Percentiles rank a stretch among this genome's conserved stretches.
Evolutionary conservation across 352 stramenopile genomes (phyloP).

Genomic region (Phytophthora palmivora): DNA sequence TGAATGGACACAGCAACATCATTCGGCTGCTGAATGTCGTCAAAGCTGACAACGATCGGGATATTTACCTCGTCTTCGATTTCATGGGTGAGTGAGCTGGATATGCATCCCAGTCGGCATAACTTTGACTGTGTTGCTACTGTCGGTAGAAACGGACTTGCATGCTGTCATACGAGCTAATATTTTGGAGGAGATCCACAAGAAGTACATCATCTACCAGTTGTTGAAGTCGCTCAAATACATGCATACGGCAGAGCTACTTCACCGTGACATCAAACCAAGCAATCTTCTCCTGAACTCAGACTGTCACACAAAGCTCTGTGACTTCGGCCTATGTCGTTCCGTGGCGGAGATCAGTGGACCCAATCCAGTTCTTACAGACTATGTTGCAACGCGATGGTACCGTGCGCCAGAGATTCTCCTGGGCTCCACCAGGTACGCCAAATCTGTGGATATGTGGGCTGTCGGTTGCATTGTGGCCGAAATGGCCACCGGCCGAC

Average conservation of each 20-base stretch:
- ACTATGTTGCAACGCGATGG: conserved; percentile 97
- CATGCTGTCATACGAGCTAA: conserved; percentile 95
- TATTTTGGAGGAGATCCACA: conserved; percentile 96
- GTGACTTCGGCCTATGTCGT: conserved; percentile 96
- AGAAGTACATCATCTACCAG: conserved; percentile 98
- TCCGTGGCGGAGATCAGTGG: conserved; percentile 89
- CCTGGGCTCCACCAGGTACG: conserved; percentile 93
- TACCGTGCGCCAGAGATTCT: conserved; percentile 97
- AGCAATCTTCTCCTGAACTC: conserved; percentile 96
- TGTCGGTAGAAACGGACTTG: conserved; percentile 92
- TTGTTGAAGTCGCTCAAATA: conserved; percentile 97
- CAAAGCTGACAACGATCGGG: conserved; percentile 95
- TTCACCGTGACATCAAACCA: conserved; percentile 97
- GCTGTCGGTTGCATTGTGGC: conserved; percentile 94
- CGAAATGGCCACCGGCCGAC: conserved; percentile 93
- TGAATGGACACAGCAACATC: conserved; percentile 94
- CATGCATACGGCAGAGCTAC: conserved; percentile 94
- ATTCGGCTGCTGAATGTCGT: conserved; percentile 94
- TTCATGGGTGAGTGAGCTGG: conserved; percentile 89
- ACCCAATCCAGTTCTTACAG: conserved; percentile 90
- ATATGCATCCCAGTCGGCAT: neutral
- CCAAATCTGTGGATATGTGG: conserved; percentile 95
- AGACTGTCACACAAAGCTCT: conserved; percentile 95
- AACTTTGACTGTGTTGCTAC: neutral
- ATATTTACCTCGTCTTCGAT: conserved; percentile 98